phyloP scores from a whole-genome alignment of 441 rosid genomes.

The Brassica balearica region DNA sequence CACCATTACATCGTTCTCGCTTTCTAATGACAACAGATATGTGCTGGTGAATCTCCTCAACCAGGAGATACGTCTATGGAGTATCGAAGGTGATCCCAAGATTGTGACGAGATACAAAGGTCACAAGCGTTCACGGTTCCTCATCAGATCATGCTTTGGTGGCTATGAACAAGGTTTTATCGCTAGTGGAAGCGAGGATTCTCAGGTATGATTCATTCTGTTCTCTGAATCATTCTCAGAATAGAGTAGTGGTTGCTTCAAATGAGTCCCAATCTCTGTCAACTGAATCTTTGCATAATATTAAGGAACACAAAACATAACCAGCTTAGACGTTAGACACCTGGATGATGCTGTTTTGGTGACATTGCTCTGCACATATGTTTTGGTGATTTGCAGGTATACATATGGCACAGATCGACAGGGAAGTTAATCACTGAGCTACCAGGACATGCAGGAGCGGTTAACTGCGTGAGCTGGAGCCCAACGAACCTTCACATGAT shows the following conservation, averaged over 20 bases:
- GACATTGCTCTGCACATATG: neutral
- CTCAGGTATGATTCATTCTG: too few species aligned
- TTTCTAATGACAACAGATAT: slow-evolving; percentile 66
- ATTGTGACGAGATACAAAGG: slow-evolving; percentile 69
- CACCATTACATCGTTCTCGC: slow-evolving; percentile 65
- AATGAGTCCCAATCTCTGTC: too few species aligned
- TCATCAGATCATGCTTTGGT: slow-evolving; percentile 82
- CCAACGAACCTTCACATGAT: slow-evolving; percentile 71
- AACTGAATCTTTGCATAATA: too few species aligned
- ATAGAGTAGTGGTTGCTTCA: too few species aligned
- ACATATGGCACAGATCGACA: slow-evolving; percentile 68
- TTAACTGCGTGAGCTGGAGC: slow-evolving; percentile 82
- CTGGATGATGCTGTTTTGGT: too few species aligned
- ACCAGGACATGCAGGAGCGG: slow-evolving; percentile 78
- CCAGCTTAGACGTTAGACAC: neutral
- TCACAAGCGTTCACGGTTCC: slow-evolving; percentile 65
- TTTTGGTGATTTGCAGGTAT: slow-evolving; percentile 53
- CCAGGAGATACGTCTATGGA: slow-evolving; percentile 82
- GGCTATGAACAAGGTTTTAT: slow-evolving; percentile 67
- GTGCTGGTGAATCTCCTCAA: slow-evolving; percentile 66
- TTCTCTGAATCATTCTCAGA: too few species aligned
- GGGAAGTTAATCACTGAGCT: slow-evolving; percentile 54
- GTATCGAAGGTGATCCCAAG: slow-evolving; percentile 61
- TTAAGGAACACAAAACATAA: neutral
- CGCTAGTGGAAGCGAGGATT: slow-evolving; percentile 86